Evolutionary conservation across 371 early-diverging fungal species (phyloP).

Genomic region (Rhizopus sp.): DNA sequence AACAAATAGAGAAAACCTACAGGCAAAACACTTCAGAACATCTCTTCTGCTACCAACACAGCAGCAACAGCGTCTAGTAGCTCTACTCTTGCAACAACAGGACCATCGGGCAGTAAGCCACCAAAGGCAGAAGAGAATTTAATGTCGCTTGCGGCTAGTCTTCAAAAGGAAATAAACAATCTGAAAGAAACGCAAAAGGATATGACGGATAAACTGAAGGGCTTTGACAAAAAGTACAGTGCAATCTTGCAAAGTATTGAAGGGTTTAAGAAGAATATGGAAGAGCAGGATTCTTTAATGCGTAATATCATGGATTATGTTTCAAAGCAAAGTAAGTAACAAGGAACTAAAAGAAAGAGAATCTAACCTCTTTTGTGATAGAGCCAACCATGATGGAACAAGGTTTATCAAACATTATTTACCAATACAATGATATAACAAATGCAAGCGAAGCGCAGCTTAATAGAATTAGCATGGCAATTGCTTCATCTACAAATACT

Average conservation of each 20-base stretch:
- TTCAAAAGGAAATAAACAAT: constrained; percentile 52
- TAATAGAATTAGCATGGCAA: neutral
- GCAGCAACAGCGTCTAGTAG: constrained; percentile 4
- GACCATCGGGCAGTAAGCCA: neutral
- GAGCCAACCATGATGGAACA: constrained; percentile 1
- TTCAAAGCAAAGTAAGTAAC: constrained; percentile 10
- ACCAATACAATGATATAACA: constrained; percentile 12
- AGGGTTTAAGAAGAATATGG: constrained; percentile 23
- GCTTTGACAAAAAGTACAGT: constrained; percentile 25
- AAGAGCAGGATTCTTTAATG: constrained; percentile 26
- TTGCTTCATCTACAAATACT: neutral
- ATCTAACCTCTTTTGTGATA: neutral
- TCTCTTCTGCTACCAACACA: constrained; percentile 3
- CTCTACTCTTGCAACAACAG: neutral
- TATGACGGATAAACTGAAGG: constrained; percentile 28
- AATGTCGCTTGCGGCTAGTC: constrained; percentile 21
- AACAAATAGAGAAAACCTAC: constrained; percentile 35
- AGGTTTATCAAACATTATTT: constrained; percentile 8
- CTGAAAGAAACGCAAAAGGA: constrained; percentile 36
- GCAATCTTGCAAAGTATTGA: constrained; percentile 19
- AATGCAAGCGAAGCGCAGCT: constrained; percentile 15
- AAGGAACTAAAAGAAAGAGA: neutral
- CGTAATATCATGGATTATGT: constrained; percentile 17
- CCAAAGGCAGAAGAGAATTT: constrained; percentile 17
- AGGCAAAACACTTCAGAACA: constrained; percentile 24